A percentile compares a stretch with the other conserved stretches of the same genome.
These are phyloP conservation scores for Aspergillus latus DNA, from an alignment of 2,329 filamentous ascomycete species.

Conservation along the genomic window DNA sequence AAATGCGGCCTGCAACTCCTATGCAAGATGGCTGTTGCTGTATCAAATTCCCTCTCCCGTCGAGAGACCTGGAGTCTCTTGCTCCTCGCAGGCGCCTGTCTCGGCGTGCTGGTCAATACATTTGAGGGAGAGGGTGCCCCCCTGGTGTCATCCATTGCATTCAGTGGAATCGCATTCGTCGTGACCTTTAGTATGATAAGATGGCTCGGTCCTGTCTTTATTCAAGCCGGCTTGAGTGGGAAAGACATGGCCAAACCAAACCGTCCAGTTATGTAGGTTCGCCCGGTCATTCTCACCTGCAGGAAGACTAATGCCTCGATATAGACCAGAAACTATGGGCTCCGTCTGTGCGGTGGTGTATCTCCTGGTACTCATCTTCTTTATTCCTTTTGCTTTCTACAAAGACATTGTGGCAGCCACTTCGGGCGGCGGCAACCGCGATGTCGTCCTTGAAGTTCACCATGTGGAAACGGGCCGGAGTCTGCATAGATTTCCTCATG, in stretches of 20 bases:
- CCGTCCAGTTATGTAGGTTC: conserved; percentile 67
- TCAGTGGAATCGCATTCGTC: conserved; percentile 81
- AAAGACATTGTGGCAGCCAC: conserved; percentile 96
- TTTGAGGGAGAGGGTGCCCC: conserved; percentile 85
- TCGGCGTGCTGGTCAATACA: conserved; percentile 73
- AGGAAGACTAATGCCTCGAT: conserved; percentile 11
- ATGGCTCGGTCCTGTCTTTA: conserved; percentile 90
- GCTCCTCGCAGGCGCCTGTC: conserved; percentile 65
- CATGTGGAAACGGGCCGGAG: conserved; percentile 79
- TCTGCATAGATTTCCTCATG: conserved; percentile 89
- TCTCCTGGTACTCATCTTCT: conserved; percentile 81
- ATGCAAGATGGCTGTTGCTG: conserved; percentile 32
- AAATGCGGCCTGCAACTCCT: neutral
- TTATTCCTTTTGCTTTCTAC: conserved; percentile 97
- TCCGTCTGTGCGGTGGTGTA: conserved; percentile 91
- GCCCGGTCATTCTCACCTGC: neutral
- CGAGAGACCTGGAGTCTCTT: conserved; percentile 60
- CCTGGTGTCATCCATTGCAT: conserved; percentile 82
- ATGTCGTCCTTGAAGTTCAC: conserved; percentile 73
- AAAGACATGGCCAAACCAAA: conserved; percentile 80
- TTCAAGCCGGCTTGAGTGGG: conserved; percentile 83
- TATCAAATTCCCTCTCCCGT: conserved; percentile 45
- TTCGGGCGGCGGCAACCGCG: conserved; percentile 86
- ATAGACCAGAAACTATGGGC: conserved; percentile 89
- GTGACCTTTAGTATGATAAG: conserved; percentile 81